These are phyloP conservation scores for Gymnopilus junonius DNA, from an alignment of 768 basidiomycete species.

Conservation along the genomic window DNA sequence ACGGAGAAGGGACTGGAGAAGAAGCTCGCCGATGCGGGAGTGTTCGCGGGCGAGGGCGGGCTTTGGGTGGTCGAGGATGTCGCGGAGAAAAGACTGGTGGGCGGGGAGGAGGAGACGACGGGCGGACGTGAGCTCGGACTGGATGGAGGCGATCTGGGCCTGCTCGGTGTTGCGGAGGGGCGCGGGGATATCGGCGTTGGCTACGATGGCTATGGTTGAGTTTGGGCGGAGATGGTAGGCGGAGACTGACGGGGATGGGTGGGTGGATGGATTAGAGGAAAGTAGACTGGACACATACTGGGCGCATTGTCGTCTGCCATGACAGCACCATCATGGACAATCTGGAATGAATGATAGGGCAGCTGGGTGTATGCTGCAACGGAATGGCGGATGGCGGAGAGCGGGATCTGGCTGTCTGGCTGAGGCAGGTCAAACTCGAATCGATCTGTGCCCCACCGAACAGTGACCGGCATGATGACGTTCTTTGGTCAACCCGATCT, in stretches of 20 bases:
- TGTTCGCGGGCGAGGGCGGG: conserved; percentile 40
- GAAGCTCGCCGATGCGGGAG: conserved; percentile 73
- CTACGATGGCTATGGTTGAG: conserved; percentile 71
- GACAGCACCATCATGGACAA: conserved; percentile 89
- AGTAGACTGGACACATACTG: conserved; percentile 42
- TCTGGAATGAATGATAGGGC: conserved; percentile 71
- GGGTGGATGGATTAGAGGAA: conserved; percentile 10
- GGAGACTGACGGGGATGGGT: conserved; percentile 52
- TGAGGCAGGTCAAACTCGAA: conserved; percentile 57
- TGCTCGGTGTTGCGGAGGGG: conserved; percentile 48
- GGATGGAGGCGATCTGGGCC: conserved; percentile 56
- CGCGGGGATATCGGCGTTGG: conserved; percentile 27
- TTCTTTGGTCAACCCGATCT: conserved; percentile 11
- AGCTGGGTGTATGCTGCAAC: conserved; percentile 81
- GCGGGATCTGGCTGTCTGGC: conserved; percentile 48
- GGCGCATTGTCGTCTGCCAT: conserved; percentile 82
- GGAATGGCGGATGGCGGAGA: conserved; percentile 59
- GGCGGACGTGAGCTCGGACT: conserved; percentile 55
- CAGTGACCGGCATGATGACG: conserved; percentile 43
- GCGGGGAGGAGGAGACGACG: conserved; percentile 33
- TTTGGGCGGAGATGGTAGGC: conserved; percentile 74
- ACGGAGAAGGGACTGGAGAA: conserved; percentile 86
- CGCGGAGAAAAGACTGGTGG: conserved; percentile 21
- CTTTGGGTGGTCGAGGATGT: conserved; percentile 21
- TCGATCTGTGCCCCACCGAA: conserved; percentile 51